phyloP scores from a whole-genome alignment of 2,329 filamentous ascomycete species.

The Penicillium janthinellum region DNA sequence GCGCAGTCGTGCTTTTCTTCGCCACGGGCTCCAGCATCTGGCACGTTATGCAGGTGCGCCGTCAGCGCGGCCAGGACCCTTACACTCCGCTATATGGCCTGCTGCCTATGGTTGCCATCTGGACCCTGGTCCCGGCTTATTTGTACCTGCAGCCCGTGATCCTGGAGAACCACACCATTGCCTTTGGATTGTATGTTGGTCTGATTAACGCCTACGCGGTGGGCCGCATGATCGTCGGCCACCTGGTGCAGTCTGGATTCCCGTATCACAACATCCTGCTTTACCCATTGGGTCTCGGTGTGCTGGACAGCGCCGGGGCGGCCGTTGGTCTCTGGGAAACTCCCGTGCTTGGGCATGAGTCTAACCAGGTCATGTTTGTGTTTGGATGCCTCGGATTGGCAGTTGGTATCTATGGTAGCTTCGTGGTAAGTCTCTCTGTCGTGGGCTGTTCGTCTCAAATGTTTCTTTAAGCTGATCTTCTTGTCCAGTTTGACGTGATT shows the following conservation, averaged over 20 bases:
- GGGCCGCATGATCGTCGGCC: conserved; percentile 92
- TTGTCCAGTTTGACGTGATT: conserved; percentile 74
- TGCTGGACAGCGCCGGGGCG: conserved; percentile 79
- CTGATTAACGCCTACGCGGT: conserved; percentile 94
- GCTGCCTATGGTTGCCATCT: conserved; percentile 75
- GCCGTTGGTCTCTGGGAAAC: conserved; percentile 69
- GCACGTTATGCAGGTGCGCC: conserved; percentile 83
- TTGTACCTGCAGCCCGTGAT: conserved; percentile 83
- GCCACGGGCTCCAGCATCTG: conserved; percentile 74
- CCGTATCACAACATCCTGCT: conserved; percentile 87
- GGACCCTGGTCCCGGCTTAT: conserved; percentile 76
- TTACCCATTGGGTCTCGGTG: conserved; percentile 74
- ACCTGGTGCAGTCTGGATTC: conserved; percentile 84
- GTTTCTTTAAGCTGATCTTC: not conserved
- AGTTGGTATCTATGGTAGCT: conserved; percentile 92
- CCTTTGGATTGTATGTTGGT: conserved; percentile 85
- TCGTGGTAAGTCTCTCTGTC: conserved; percentile 62
- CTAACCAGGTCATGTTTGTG: conserved; percentile 90
- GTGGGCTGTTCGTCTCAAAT: conserved; percentile 2
- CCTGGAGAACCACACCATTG: conserved; percentile 78
- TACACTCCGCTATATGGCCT: conserved; percentile 74
- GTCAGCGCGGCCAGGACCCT: conserved; percentile 69
- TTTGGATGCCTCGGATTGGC: conserved; percentile 84
- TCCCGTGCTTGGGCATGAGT: conserved; percentile 65
- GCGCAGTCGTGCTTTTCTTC: conserved; percentile 75